Base-by-base conservation (phyloP, 345 rosid species). In the Turnera subulata region DNA sequence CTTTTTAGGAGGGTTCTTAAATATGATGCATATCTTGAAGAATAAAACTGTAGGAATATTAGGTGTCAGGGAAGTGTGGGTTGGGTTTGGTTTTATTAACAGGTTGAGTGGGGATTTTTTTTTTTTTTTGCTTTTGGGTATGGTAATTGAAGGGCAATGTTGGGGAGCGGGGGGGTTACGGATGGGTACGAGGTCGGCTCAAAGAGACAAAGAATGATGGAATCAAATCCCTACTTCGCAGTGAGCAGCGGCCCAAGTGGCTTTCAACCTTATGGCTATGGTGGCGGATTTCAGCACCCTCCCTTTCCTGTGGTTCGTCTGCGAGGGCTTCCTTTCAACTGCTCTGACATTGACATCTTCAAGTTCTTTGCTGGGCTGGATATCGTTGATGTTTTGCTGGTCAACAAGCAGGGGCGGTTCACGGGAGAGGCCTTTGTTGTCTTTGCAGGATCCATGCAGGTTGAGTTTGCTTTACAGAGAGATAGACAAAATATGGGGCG, bases 201-300 rank as follows among this genome's bases (percentile, higher is more conserved):
- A 84, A 91, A 91, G 97, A 88, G 97, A 88, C 97, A 85, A 76
- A 84, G 97, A 91, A 91, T 91, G 96, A 91, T 78, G 88, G 96
- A 85, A 82, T 84, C 97, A 50, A 82, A 81, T 88, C 96, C 98
- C 77, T 91, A 88, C 98, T 85, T 91, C 86, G 92, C 95, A 88
- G 96, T 91, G 89, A 84, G 85, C 91, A 77, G 77, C 59, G 72
- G 84, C 59, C 35, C 84, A 0, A 52, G 75, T 46, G 73, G 77
- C 73, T 90, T 82, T 67, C 88, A 78, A 33, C 86, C 84, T 58
- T 87, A 64, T 18, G 62, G 73, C 60, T 90, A 69, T 53, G 81
- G 74, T 29, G 83, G 76, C 50, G 85, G 79, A 61, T 79, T 64
- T 71, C 86, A 70, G 55, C 79, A 76, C 0, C 79, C 85, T 54